Evolutionary conservation across 352 stramenopile species (phyloP).

Genomic region (Peronospora destructor): DNA sequence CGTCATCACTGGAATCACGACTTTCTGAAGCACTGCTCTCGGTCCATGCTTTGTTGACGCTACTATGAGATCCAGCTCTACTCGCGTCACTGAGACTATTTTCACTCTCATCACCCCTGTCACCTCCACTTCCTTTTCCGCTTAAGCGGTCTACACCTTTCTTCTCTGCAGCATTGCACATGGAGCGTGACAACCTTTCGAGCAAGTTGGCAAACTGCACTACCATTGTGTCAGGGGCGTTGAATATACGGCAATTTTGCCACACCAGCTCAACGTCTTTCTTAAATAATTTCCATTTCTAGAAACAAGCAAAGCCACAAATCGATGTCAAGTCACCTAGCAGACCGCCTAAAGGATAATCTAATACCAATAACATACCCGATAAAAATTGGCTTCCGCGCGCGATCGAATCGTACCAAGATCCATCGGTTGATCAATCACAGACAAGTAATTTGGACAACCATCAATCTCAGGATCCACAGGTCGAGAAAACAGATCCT

Average conservation of each 20-base stretch:
- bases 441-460: slow-evolving; percentile 76
- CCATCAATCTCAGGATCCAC: slow-evolving; percentile 77
- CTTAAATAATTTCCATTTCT: slow-evolving; percentile 79
- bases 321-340: slow-evolving; percentile 4
- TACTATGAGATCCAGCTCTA: slow-evolving; percentile 35
- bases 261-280: slow-evolving; percentile 74
- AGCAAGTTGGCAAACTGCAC: slow-evolving; percentile 71
- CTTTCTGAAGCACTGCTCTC: slow-evolving; percentile 59
- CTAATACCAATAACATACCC: slow-evolving; percentile 25
- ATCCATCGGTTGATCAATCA: slow-evolving; percentile 83
- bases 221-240: slow-evolving; percentile 66
- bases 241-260: slow-evolving; percentile 80
- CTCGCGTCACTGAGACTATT: slow-evolving; percentile 45
- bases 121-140: slow-evolving; percentile 15
- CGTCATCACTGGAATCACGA: slow-evolving; percentile 46
- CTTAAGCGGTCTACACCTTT: slow-evolving; percentile 45
- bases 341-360: neutral
- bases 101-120: slow-evolving; percentile 29
- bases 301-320: slow-evolving; percentile 7
- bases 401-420: slow-evolving; percentile 74
- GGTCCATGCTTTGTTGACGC: slow-evolving; percentile 55
- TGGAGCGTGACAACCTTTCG: slow-evolving; percentile 53
- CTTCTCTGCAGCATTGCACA: slow-evolving; percentile 51
- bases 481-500: slow-evolving; percentile 79
- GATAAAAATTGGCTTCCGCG: slow-evolving; percentile 53